These are phyloP conservation scores for Marsdenia floribunda DNA, from an alignment of 257 asterid species.

Conservation along the genomic window DNA sequence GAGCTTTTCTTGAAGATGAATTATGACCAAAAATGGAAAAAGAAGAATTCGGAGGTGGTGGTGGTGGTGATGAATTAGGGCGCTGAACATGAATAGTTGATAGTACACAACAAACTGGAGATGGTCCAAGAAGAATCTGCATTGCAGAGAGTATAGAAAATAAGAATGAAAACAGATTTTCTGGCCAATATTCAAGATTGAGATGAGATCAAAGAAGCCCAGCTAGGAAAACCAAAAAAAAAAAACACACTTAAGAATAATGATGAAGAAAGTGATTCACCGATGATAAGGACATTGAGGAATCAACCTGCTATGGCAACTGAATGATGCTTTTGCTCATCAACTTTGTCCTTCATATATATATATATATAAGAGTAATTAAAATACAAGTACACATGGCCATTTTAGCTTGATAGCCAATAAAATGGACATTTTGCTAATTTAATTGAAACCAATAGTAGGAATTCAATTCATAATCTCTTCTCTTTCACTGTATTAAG, in stretches of 20 bases:
- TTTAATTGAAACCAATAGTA: background rate
- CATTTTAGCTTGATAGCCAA: background rate
- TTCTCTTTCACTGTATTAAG: too few relatives aligned
- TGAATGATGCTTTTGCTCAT: conserved; percentile 13
- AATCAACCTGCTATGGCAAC: conserved; percentile 14
- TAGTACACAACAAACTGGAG: conserved; percentile 35
- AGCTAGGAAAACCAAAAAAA: too few relatives aligned
- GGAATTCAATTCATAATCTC: too few relatives aligned
- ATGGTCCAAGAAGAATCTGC: conserved; percentile 45
- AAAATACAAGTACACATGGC: background rate
- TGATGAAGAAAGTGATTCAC: background rate
- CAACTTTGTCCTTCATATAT: conserved; percentile 5
- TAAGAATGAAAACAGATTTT: background rate
- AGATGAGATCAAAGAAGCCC: background rate
- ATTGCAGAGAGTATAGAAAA: conserved; percentile 25
- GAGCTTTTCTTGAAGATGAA: conserved; percentile 21
- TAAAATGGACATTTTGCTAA: background rate
- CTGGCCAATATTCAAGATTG: background rate
- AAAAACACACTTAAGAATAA: background rate
- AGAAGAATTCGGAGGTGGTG: conserved; percentile 16
- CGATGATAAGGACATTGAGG: conserved; percentile 4
- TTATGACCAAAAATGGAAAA: conserved; percentile 21
- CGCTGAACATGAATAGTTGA: conserved; percentile 24
- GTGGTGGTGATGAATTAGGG: conserved; percentile 7
- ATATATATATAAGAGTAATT: background rate